These are phyloP conservation scores for Antarctomyces pellizariae DNA, from an alignment of 495 filamentous ascomycete genomes.

Conservation along the genomic window DNA sequence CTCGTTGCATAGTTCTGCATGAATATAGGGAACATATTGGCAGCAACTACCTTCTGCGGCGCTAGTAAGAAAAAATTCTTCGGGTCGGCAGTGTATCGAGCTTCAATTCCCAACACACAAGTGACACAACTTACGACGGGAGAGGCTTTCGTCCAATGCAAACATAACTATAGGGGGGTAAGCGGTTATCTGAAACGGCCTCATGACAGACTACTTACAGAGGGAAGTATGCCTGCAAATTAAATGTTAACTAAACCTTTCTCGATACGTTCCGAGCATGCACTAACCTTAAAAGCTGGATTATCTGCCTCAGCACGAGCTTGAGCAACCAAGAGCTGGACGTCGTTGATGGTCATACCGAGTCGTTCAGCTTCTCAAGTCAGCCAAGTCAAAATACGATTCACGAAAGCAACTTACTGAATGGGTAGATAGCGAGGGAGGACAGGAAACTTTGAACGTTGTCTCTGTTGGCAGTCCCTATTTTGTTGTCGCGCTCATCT, in stretches of 20 bases:
- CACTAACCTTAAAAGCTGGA: conserved; percentile 31
- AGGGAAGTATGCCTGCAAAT: conserved; percentile 41
- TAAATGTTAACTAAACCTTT: conserved; percentile 1
- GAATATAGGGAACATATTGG: too few relatives aligned
- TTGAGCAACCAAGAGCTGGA: conserved; percentile 38
- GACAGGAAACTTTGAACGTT: conserved; percentile 37
- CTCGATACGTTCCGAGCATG: conserved; percentile 3
- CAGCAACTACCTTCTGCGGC: too few relatives aligned
- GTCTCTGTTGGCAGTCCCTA: conserved; percentile 34
- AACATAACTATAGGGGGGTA: conserved; percentile 20
- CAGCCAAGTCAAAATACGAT: background rate
- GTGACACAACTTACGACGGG: too few relatives aligned
- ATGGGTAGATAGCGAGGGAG: conserved; percentile 39
- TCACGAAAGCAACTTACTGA: conserved; percentile 15
- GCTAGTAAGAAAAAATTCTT: too few relatives aligned
- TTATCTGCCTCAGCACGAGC: conserved; percentile 45
- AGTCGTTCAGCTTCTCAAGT: background rate
- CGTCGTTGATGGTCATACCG: conserved; percentile 37
- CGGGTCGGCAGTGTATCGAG: too few relatives aligned
- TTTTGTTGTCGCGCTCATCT: conserved; percentile 37
- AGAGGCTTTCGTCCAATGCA: conserved; percentile 35
- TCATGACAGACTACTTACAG: conserved; percentile 26
- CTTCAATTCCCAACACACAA: too few relatives aligned
- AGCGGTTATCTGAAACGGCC: conserved; percentile 8
- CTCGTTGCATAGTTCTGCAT: too few relatives aligned